Base-by-base conservation (phyloP, 257 asterid genomes). In the Eustoma russellianum region DNA sequence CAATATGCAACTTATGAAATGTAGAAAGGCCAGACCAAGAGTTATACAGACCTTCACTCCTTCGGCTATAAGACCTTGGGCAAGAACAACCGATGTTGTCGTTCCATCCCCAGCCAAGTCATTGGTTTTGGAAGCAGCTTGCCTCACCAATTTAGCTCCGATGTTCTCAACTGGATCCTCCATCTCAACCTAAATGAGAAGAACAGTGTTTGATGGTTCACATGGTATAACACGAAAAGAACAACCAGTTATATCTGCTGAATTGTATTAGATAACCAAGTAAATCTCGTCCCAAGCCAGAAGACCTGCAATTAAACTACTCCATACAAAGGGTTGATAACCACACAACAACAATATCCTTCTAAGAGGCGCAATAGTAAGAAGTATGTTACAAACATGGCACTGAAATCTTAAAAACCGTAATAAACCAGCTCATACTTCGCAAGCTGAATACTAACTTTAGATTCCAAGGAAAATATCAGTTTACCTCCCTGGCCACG, bases 61-160 rank as follows among this genome's bases (percentile, higher is more conserved):
- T 75, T 92, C 98, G 45, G 94, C 80, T 57, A 92, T 83, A 47
- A 92, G 88, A 48, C 98, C 98, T 65, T 92, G 98, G 17, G 94
- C 97, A 64, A 88, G 95, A 68, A 92, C 98, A 48, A 92, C 97
- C 47, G 97, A 88, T 54, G 98, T 92, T 15, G 99, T 92, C 15
- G 95, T 85, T 41, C 98, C 98, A 74, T 92, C 98, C 17, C 97
- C 98, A 66, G 98, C 98, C 67, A 92, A 70, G 74, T 92, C 98
- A 60, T 92, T 92, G 61, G 98, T 92, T 77, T 88, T 92, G 17
- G 98, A 86, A 59, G 97, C 98, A 16, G 97, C 95, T 70, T 92
- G 98, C 59, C 98, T 81, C 56, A 88, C 98, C 72, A 88, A 66
- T 72, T 92, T 92, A 18, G 97, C 98, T 62, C 97, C 97, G 13